These are phyloP conservation scores for Cryomyces antarcticus DNA, from an alignment of 495 filamentous ascomycete genomes.

Conservation along the genomic window DNA sequence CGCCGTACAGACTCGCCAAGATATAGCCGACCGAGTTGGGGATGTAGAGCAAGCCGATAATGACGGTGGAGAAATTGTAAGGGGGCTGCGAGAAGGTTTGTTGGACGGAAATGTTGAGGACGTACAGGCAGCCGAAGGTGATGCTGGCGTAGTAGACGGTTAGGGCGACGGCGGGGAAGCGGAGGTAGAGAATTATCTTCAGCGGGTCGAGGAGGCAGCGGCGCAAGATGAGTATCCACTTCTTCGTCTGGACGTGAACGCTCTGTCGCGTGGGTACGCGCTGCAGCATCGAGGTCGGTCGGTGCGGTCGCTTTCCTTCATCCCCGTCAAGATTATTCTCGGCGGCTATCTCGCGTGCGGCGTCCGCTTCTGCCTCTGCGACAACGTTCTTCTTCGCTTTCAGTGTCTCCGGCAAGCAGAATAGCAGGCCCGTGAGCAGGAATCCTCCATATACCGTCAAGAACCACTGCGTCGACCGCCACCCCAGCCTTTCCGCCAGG, in stretches of 20 bases:
- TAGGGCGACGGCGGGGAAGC: slow-evolving; percentile 58
- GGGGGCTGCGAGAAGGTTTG: slow-evolving; percentile 49
- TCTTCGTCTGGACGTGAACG: slow-evolving; percentile 31
- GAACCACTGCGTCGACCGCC: slow-evolving; percentile 82
- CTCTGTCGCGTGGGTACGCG: slow-evolving; percentile 44
- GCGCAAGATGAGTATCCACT: slow-evolving; percentile 32
- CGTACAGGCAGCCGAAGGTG: slow-evolving; percentile 63
- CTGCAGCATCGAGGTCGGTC: slow-evolving; percentile 19
- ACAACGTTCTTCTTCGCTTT: slow-evolving; percentile 2
- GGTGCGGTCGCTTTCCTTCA: slow-evolving; percentile 1
- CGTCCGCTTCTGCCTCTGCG: slow-evolving; percentile 5
- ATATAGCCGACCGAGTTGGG: slow-evolving; percentile 66
- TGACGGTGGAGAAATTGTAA: slow-evolving; percentile 53
- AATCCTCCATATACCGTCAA: slow-evolving; percentile 49
- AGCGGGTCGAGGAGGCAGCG: slow-evolving; percentile 63
- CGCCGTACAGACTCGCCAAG: slow-evolving; percentile 49
- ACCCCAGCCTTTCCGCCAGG: slow-evolving; percentile 48
- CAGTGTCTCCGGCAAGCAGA: slow-evolving; percentile 22
- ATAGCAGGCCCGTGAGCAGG: slow-evolving; percentile 26
- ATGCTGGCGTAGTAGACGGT: slow-evolving; percentile 69
- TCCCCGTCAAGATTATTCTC: slow-evolving; percentile 28
- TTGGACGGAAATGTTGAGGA: slow-evolving; percentile 74
- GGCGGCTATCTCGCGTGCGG: slow-evolving; percentile 27
- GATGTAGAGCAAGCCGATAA: slow-evolving; percentile 68
- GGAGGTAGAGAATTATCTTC: slow-evolving; percentile 54